Conservation (phyloP, 768 basidiomycete genomes). For the Tricholomella constricta region DNA sequence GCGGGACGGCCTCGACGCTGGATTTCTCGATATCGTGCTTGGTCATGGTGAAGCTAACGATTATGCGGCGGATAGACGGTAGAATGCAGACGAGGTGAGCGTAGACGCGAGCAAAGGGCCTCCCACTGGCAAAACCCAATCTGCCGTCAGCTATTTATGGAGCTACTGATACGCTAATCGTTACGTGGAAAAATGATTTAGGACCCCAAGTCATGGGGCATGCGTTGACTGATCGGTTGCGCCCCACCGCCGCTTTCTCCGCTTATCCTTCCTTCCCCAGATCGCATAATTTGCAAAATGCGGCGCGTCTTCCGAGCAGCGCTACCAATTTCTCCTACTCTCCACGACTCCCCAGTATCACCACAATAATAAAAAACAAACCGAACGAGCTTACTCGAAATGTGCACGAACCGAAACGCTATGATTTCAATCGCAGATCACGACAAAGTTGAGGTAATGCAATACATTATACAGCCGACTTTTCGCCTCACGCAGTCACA, state of each 20-base stretch:
- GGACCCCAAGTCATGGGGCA: not conserved
- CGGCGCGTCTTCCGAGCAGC: too few species aligned
- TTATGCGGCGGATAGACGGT: not conserved
- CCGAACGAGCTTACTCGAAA: too few species aligned
- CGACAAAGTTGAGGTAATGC: too few species aligned
- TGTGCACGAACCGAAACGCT: too few species aligned
- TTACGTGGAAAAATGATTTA: too few species aligned
- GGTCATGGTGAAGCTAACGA: constrained; percentile 7
- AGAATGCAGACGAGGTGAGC: not conserved
- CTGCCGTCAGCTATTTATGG: not conserved
- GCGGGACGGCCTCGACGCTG: constrained; percentile 27
- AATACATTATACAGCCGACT: not conserved
- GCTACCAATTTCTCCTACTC: too few species aligned
- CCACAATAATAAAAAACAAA: too few species aligned
- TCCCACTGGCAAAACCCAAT: not conserved
- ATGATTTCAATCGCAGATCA: too few species aligned
- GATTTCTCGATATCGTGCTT: constrained; percentile 40
- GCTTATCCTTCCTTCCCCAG: not conserved
- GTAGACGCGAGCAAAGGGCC: not conserved
- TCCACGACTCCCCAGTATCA: too few species aligned
- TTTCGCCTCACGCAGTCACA: not conserved
- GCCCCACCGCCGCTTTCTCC: not conserved
- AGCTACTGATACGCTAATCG: not conserved
- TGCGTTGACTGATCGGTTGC: not conserved
- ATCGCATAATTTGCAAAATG: too few species aligned